A percentile compares a stretch with the other conserved stretches of the same genome.
Evolutionary conservation across 1,139 yeast genomes (phyloP).

Genomic region (Blastobotrys arbuscula): DNA sequence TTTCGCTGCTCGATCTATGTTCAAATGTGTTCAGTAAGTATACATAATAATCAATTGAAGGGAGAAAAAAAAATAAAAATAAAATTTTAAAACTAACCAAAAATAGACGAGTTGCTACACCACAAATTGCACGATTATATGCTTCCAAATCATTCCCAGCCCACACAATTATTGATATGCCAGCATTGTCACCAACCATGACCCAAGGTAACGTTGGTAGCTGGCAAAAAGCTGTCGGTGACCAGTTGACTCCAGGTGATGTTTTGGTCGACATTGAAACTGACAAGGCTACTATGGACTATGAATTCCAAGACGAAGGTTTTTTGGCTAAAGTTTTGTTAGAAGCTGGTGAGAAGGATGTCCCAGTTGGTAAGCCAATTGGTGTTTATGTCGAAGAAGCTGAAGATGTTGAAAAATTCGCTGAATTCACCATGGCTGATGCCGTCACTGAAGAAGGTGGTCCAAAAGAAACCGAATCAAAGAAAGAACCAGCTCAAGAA

Average conservation of each 20-base stretch:
- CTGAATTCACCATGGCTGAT: constrained; percentile 75
- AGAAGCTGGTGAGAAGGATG: constrained; percentile 81
- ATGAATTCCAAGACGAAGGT: constrained; percentile 98
- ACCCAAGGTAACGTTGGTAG: constrained; percentile 86
- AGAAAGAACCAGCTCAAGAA: constrained; percentile 21
- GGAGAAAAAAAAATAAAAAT: neutral
- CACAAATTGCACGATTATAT: constrained; percentile 34
- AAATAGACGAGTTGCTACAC: constrained; percentile 29
- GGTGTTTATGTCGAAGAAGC: constrained; percentile 93
- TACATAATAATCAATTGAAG: too few species aligned
- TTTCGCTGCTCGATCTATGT: constrained; percentile 12
- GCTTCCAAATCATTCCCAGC: constrained; percentile 42
- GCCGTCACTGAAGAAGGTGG: constrained; percentile 57
- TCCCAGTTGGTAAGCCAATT: constrained; percentile 91
- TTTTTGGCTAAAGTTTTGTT: constrained; percentile 84
- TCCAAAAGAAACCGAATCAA: constrained; percentile 29
- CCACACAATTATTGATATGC: constrained; percentile 75
- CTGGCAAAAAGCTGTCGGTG: constrained; percentile 90
- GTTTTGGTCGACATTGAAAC: constrained; percentile 96
- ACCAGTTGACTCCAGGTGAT: constrained; percentile 82
- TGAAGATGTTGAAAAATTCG: constrained; percentile 81
- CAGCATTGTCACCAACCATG: constrained; percentile 97
- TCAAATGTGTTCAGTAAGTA: constrained; percentile 10
- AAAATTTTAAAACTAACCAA: neutral
- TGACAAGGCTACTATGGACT: constrained; percentile 98